Evolutionary conservation across 371 early-diverging fungal species (phyloP), one percentile per base, ranked within the genome.

Genomic region (Syncephalastrum racemosum): DNA sequence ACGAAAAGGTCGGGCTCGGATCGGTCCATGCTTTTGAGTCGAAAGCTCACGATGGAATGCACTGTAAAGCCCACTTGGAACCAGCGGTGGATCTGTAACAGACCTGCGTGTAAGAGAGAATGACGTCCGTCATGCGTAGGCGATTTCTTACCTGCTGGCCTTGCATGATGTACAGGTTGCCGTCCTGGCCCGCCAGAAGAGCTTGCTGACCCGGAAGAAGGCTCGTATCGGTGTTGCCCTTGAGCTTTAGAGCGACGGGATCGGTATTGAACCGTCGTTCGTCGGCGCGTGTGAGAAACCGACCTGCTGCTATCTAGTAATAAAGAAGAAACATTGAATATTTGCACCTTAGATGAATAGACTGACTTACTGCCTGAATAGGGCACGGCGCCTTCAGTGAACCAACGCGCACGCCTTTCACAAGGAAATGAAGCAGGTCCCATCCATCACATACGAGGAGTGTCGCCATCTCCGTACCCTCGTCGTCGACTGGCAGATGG

Each of bases 381-480:
- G 66, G 58, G 8, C 64, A 57, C 18, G 80, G 74, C 7, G 63
- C 55, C 19, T 55, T 51, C 6, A 80, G 31, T 19, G 69, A 64
- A 45, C 58, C 53, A 10, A 63, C 58, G 42, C 68, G 55, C 16
- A 66, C 60, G 0, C 77, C 75, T 25, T 56, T 57, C 46, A 68
- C 68, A 18, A 80, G 54, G 50, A 77, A 73, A 41, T 77, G 77
- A 7, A 80, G 54, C 13, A 70, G 56, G 3, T 75, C 75, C 59
- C 68, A 71, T 5, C 77, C 73, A 58, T 75, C 72, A 47, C 75
- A 77, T 3, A 71, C 77, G 22, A 80, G 46, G 18, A 77, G 49
- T 20, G 69, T 75, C 0, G 73, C 45, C 59, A 72, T 67, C 27
- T 31, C 36, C 12, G 36, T 31, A 0, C 36, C 36, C 36, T 31